Conservation (phyloP, 306 rosid genomes). For the Cucumis sativus region Cucumber_9930_V3 NC_026661.2:14220001-14220500, state of each 20-base stretch:
- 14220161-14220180: slow-evolving; percentile 12
- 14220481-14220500: not conserved
- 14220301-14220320: slow-evolving; percentile 54
- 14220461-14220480: not conserved
- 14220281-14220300: slow-evolving; percentile 87
- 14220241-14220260: slow-evolving; percentile 19
- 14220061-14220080: too few relatives aligned
- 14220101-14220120: too few relatives aligned
- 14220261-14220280: slow-evolving; percentile 54
- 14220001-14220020: too few relatives aligned
- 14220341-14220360: not conserved
- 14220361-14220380: not conserved
- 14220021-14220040: too few relatives aligned
- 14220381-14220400: not conserved
- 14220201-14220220: not conserved
- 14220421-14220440: not conserved
- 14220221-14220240: not conserved
- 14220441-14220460: not conserved
- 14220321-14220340: slow-evolving; percentile 76
- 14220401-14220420: not conserved
- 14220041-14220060: too few relatives aligned
- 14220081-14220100: too few relatives aligned
- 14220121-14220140: too few relatives aligned
- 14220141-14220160: too few relatives aligned
- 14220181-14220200: slow-evolving; percentile 9